Conservation (phyloP, 331 rosid species). For the Rhamnella rubrinervis region DNA sequence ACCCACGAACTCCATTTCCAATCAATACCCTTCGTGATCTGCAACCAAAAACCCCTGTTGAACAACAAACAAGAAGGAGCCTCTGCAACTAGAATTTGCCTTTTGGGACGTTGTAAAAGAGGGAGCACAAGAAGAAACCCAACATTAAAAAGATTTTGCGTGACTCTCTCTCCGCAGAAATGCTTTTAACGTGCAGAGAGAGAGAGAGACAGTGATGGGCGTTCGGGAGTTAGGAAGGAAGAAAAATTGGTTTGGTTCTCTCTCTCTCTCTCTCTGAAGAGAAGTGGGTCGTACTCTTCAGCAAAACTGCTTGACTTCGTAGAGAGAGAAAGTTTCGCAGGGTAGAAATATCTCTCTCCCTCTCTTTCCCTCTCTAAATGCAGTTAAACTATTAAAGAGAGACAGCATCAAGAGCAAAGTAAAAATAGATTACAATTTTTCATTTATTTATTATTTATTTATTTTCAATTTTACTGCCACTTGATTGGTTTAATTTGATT, state of each 20-base stretch:
- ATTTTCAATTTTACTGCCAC: background rate
- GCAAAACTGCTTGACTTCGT: conserved; percentile 5
- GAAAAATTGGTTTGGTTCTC: background rate
- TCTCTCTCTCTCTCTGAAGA: background rate
- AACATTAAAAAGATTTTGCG: conserved; percentile 3
- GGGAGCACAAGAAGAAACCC: conserved; percentile 23
- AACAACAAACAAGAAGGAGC: conserved; percentile 1
- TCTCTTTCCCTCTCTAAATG: conserved; percentile 4
- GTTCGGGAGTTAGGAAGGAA: conserved; percentile 7
- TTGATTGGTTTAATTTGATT: background rate
- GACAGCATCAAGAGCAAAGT: conserved; percentile 1
- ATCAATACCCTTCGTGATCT: conserved; percentile 33
- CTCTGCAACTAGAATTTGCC: conserved; percentile 14
- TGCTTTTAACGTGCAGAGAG: conserved; percentile 36
- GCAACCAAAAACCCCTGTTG: conserved; percentile 9
- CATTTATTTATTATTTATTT: too few species aligned
- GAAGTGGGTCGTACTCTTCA: conserved; percentile 18
- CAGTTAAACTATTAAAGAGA: background rate
- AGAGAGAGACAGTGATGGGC: conserved; percentile 12
- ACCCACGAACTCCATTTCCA: conserved; percentile 73
- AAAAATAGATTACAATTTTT: background rate
- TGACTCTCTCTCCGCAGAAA: conserved; percentile 30
- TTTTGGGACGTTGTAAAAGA: conserved; percentile 3
- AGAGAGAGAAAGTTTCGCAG: background rate
- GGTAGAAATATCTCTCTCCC: background rate